phyloP scores from a whole-genome alignment of 2,329 filamentous ascomycete species.

The Fusarium falciforme region DNA sequence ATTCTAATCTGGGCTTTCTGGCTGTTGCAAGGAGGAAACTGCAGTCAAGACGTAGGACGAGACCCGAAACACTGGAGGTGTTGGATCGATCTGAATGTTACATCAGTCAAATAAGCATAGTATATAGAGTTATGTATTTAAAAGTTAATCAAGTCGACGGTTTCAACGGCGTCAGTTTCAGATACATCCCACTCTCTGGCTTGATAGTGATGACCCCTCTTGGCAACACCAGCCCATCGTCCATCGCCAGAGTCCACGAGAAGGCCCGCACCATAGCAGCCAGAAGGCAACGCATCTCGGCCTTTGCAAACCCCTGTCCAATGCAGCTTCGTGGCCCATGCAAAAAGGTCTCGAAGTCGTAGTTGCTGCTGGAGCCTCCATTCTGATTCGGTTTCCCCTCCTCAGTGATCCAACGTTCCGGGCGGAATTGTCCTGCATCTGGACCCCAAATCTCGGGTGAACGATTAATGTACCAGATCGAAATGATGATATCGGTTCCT shows the following conservation, averaged over 20 bases:
- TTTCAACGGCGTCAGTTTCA: slow-evolving; percentile 55
- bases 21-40: not conserved
- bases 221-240: slow-evolving; percentile 69
- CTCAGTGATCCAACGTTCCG: slow-evolving; percentile 72
- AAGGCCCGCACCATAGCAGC: slow-evolving; percentile 75
- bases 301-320: slow-evolving; percentile 77
- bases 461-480: slow-evolving; percentile 71
- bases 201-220: slow-evolving; percentile 73
- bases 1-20: not conserved
- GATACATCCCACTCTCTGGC: slow-evolving; percentile 73
- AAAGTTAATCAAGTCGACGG: not conserved
- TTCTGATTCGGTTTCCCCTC: slow-evolving; percentile 66
- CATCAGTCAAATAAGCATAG: not conserved
- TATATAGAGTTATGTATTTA: not conserved
- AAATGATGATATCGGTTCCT: slow-evolving; percentile 71
- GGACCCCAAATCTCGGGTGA: slow-evolving; percentile 73
- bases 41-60: not conserved
- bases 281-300: slow-evolving; percentile 79
- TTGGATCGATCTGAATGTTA: not conserved
- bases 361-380: slow-evolving; percentile 77
- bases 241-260: slow-evolving; percentile 66
- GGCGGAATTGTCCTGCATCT: slow-evolving; percentile 74
- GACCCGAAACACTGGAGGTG: not conserved
- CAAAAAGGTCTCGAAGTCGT: slow-evolving; percentile 80
- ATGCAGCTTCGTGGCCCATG: slow-evolving; percentile 88